Evolutionary conservation across 768 basidiomycete genomes (phyloP), one percentile per base, ranked within the genome.

Genomic region (Amanita pseudoporphyria): DNA sequence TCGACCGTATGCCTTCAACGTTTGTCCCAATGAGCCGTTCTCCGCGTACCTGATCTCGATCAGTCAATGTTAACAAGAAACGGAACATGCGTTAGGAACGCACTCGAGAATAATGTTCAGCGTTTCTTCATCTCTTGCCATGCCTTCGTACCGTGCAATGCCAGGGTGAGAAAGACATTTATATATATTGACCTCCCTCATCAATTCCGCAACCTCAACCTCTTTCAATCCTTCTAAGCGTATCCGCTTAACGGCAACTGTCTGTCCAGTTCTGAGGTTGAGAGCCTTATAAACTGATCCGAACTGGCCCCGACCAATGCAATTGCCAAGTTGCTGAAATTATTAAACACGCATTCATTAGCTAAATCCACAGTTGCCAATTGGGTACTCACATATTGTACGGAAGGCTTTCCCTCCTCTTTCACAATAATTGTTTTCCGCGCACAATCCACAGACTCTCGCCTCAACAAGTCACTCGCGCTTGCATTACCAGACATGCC

Each of bases 221-320:
- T 96, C 93, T 63, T 86, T 85, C 60, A 96, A 71, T 6, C 92
- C 95, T 45, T 89, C 87, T 32, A 98, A 71, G 45, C 85, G 74
- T 58, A 99, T 95, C 26, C 91, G 83, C 69, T 99, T 99, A 45
- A 98, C 91, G n/a, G 95, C 95, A n/a, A 95, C 93, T 81, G 90
- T 95, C 65, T 95, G 89, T 13, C 95, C 95, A 1, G 87, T 93
- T 54, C 86, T 85, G 63, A 97, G 69, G 63, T 99, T 94, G 51
- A 99, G 73, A 10, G 95, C 94, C 12, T 91, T 81, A 64, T 95
- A 97, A 5, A 98, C 95, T 7, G 92, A 81, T 24, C 95, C 95
- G 64, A 97, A 98, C 69, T 98, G 95, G 6, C 95, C 95, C 43
- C 88, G 82, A 2, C 95, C 95, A 55, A 99, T 95, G 63, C 91